Evolutionary conservation across 805 yeast genomes (phyloP), one percentile per base, ranked within the genome.

Genomic region (Pichia occidentalis): DNA sequence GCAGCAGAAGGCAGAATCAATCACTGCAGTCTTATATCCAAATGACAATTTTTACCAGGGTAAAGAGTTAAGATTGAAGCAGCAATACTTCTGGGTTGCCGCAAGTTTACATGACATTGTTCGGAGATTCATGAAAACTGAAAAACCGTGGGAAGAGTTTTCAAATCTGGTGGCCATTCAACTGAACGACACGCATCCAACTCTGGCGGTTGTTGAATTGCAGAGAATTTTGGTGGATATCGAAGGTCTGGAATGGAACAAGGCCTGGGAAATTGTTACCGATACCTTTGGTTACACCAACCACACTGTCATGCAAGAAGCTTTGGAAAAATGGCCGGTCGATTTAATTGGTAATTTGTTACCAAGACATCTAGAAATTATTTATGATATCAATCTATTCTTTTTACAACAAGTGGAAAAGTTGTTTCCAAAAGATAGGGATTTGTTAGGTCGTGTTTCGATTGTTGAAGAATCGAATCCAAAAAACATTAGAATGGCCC

Each of bases 1-100:
- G 39, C 95, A 85, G 61, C 95, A 86, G 60, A 70, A 77, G 39
- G 97, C 97, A 4, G 95, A 85, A 61, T 79, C 94, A 18, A 85
- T 87, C 52, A 85, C 96, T 25, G 85, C 96, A 5, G 95, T 87
- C 13, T 67, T 87, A 55, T 87, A 87, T 61, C 97, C 97, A 47
- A 87, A 87, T 63, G 97, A 87, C 60, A 88, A 87, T 61, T 88
- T 87, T 59, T 82, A 84, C 54, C 73, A 77, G 48, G 97, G 97
- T 52, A 87, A 88, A 63, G 95, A 85, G 59, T 71, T 87, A 56
- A 77, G 97, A 58, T 74, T 87, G 61, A 88, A 88, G 63, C 97
- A 87, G 67, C 97, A 87, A 63, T 88, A 86, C 63, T 88, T 87
- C 65, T 87, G 97, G 97, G 95, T 88, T 37, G 80, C 95, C 36